Conservation (phyloP, 2,329 filamentous ascomycete species). For the Dothideomycetes sp. region DNA sequence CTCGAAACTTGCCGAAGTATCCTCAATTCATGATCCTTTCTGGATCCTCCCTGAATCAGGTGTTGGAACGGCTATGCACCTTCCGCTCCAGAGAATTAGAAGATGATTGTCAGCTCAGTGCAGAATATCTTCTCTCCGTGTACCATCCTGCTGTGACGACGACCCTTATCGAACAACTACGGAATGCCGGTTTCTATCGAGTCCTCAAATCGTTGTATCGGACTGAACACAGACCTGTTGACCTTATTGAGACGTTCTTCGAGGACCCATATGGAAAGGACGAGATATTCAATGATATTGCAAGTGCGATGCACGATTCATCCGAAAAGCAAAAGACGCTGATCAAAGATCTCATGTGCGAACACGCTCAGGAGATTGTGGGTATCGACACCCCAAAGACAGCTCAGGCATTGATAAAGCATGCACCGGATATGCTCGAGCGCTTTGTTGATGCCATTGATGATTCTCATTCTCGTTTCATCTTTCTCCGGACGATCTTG, state of each 20-base stretch:
- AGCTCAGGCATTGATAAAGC: conserved; percentile 54
- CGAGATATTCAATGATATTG: conserved; percentile 69
- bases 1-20: conserved; percentile 90
- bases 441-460: conserved; percentile 54
- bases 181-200: conserved; percentile 74
- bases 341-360: conserved; percentile 57
- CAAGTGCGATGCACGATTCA: conserved; percentile 60
- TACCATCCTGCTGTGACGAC: conserved; percentile 82
- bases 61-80: conserved; percentile 73
- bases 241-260: conserved; percentile 72
- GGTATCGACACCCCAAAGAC: conserved; percentile 56
- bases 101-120: conserved; percentile 93
- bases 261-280: conserved; percentile 71
- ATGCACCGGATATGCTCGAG: conserved; percentile 57
- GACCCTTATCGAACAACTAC: conserved; percentile 66
- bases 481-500: conserved; percentile 68
- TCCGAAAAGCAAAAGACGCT: conserved; percentile 64
- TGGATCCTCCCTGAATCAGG: conserved; percentile 71
- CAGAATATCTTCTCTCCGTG: conserved; percentile 86
- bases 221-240: conserved; percentile 66
- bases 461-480: conserved; percentile 57
- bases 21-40: conserved; percentile 89
- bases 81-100: conserved; percentile 72
- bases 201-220: conserved; percentile 86
- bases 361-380: conserved; percentile 57